phyloP scores from a whole-genome alignment of 352 stramenopile species.

The Blastocystis sp. region DNA sequence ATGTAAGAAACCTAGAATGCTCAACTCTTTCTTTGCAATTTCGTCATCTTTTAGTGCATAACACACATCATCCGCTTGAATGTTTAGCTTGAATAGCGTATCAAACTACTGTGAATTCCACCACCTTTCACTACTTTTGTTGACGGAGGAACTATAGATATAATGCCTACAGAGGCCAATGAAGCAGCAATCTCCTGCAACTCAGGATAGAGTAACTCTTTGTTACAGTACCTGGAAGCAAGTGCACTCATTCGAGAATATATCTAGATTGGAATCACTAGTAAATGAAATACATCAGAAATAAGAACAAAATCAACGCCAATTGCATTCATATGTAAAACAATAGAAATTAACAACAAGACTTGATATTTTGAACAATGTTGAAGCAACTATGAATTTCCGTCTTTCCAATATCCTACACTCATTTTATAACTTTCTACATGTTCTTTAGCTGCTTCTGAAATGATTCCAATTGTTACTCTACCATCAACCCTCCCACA shows the following conservation, averaged over 20 bases:
- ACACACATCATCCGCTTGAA: slow-evolving; percentile 45
- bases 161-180: background rate
- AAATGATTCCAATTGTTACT: slow-evolving; percentile 6
- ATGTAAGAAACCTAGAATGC: background rate
- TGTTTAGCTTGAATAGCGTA: slow-evolving; percentile 23
- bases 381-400: slow-evolving; percentile 35
- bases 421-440: slow-evolving; percentile 59
- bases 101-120: background rate
- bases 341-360: slow-evolving; percentile 35
- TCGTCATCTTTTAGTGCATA: slow-evolving; percentile 49
- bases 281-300: background rate
- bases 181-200: slow-evolving; percentile 29
- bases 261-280: background rate
- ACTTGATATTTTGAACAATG: slow-evolving; percentile 50
- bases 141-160: slow-evolving; percentile 3
- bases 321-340: slow-evolving; percentile 49
- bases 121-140: background rate
- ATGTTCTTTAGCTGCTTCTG: slow-evolving; percentile 56
- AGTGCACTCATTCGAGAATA: slow-evolving; percentile 19
- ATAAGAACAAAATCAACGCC: slow-evolving; percentile 53
- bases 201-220: slow-evolving; percentile 29
- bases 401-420: background rate
- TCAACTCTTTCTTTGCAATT: slow-evolving; percentile 49
- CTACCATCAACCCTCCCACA: background rate
- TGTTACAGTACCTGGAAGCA: background rate